Base-by-base conservation (phyloP, 2,329 filamentous ascomycete genomes). In the Fusarium circinatum region DNA sequence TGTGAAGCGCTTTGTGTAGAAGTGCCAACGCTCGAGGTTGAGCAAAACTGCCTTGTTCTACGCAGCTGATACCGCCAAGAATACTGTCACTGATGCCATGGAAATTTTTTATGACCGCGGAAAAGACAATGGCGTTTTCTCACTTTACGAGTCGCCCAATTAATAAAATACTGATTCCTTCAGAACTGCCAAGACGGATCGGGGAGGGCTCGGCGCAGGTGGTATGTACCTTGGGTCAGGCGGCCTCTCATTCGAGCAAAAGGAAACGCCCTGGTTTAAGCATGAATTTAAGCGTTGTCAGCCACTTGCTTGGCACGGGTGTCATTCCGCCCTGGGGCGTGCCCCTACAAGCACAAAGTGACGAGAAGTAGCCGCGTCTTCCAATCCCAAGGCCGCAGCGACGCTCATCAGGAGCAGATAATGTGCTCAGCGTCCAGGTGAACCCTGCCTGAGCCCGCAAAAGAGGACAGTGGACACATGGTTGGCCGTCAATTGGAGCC, bases 201-300 rank as follows among this genome's bases (percentile, higher is more conserved):
- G 55, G 51, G 45, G 30, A 57, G 68, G 64, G 64, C 64, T 72
- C 69, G 62, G 60, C 63, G 68, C 62, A 70, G 68, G 48, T 34
- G 30, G 68, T 64, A 24, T 24, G 24, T 24, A 68, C 62, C 58
- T 67, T 71, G 68, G 66, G 64, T 74, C 74, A 76, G 75, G 70
- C 70, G 74, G 68, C 34, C 47, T 62, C 68, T 73, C 54, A 73
- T 73, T 70, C 73, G 66, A 67, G 58, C 64, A 69, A 58, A 58
- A 65, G 72, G 59, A 73, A 67, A 77, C 69, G 77, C 71, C 74
- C 76, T 80, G 74, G 79, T 84, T 85, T 85, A 85, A 85, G 84
- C 84, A 85, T 85, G 83, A 84, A 84, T 85, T 85, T 85, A 85
- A 85, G 83, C 84, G 83, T 85, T 84, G 81, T 81, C 81, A 83